Conservation (phyloP, 306 rosid genomes). For the Trifolium repens region DNA sequence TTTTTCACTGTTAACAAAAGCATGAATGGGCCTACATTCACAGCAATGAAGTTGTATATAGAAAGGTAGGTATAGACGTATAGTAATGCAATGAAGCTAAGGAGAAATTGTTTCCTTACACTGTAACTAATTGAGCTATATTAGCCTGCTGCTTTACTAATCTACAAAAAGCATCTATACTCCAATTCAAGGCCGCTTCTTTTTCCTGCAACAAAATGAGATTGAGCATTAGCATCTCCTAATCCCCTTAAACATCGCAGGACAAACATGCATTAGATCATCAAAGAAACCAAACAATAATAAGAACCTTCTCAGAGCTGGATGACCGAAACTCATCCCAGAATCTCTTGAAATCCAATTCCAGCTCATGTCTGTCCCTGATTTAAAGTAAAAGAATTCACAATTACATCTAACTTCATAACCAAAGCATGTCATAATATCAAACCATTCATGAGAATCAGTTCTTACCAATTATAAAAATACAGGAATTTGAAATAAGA, state of each 20-base stretch:
- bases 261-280: slow-evolving; percentile 21
- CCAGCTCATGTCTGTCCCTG: slow-evolving; percentile 98
- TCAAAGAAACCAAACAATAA: slow-evolving; percentile 34
- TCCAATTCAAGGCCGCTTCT: slow-evolving; percentile 93
- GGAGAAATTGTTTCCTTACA: slow-evolving; percentile 60
- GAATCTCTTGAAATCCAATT: slow-evolving; percentile 98
- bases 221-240: slow-evolving; percentile 40
- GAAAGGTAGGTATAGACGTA: slow-evolving; percentile 24
- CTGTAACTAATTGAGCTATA: slow-evolving; percentile 90
- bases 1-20: background rate
- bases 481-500: slow-evolving; percentile 31
- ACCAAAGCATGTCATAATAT: slow-evolving; percentile 27
- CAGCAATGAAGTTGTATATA: slow-evolving; percentile 35
- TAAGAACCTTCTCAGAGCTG: slow-evolving; percentile 93
- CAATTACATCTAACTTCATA: slow-evolving; percentile 35
- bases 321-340: slow-evolving; percentile 99
- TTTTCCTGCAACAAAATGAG: slow-evolving; percentile 80
- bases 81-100: slow-evolving; percentile 42
- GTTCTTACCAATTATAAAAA: slow-evolving; percentile 18
- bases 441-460: slow-evolving; percentile 6
- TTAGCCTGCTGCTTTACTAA: slow-evolving; percentile 90
- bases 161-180: slow-evolving; percentile 97
- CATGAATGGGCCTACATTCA: slow-evolving; percentile 7
- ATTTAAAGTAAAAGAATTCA: slow-evolving; percentile 48
- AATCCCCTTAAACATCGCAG: slow-evolving; percentile 13